Base-by-base conservation (phyloP, 2,329 filamentous ascomycete genomes). In the Alternaria triticina region DNA sequence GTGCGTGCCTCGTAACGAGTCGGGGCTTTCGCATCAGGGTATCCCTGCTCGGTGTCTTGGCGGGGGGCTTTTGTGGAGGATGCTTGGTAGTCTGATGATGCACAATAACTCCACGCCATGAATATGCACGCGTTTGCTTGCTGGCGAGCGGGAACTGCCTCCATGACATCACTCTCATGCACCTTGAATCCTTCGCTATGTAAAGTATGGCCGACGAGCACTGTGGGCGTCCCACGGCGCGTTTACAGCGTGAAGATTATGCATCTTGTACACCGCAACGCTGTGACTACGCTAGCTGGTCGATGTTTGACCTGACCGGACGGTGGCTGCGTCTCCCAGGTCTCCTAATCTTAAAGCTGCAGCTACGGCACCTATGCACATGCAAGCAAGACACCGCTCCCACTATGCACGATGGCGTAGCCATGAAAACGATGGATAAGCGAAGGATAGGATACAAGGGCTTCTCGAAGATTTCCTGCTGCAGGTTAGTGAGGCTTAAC, bases 1-100 rank as follows among this genome's bases (percentile, higher is more conserved):
- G 57, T 40, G 36, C 36, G 55, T 58, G 59, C 59, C 59, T 62
- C 59, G 59, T 58, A 52, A 58, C 59, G 59, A 61, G 59, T 58
- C 59, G 54, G 57, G 57, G 54, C 45, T 30, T 61, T 52, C 20
- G 45, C 27, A 23, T 25, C 12, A 36, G 49, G 59, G 55, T 45
- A 58, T 49, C 59, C 59, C 25, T 33, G 47, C 55, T 23, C 54
- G 40, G 54, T 56, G 27, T 33, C 43, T 56, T 40, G 40, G 40
- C 40, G 43, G 54, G 13, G 17, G 13, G 36, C 36, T 27, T 33
- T 56, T 28, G 43, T 28, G 27, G 25, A 47, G 52, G 54, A 49
- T 30, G 25, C 45, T 57, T 57, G 45, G 58, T 54, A 44, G 51
- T 56, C 17, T 22, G 52, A 23, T 50, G 52, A 23, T 56, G 58